Evolutionary conservation across 2,329 filamentous ascomycete genomes (phyloP).

Genomic region (Podosphaera fusca): DNA sequence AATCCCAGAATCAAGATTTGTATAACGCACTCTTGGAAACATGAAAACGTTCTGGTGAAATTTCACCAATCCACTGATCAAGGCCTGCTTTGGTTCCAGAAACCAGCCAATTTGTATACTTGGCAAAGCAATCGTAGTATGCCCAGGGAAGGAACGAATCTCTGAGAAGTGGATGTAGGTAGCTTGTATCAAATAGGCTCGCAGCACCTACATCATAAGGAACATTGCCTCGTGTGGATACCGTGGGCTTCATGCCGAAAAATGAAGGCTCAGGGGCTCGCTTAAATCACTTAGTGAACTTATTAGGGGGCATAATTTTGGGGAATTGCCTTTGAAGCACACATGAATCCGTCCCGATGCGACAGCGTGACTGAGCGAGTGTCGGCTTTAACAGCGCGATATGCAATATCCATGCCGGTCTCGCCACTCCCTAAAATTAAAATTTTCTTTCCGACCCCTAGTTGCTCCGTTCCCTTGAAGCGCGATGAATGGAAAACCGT

Average conservation of each 20-base stretch:
- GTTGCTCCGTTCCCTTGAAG: constrained; percentile 21
- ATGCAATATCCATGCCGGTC: constrained; percentile 23
- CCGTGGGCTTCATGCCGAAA: constrained; percentile 3
- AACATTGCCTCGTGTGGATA: constrained; percentile 12
- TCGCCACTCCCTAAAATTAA: constrained; percentile 23
- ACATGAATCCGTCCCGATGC: constrained; percentile 24
- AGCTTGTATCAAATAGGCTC: constrained; percentile 28
- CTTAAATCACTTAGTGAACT: constrained; percentile 1
- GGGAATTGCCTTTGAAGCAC: constrained; percentile 20
- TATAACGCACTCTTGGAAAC: constrained; percentile 1
- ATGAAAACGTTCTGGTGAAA: constrained; percentile 5
- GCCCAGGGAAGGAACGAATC: constrained; percentile 21
- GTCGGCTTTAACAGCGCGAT: constrained; percentile 22
- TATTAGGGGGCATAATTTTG: neutral
- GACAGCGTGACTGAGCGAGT: constrained; percentile 22
- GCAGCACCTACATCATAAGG: constrained; percentile 24
- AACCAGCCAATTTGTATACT: constrained; percentile 10
- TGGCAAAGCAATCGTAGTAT: constrained; percentile 22
- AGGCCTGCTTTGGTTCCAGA: constrained; percentile 4
- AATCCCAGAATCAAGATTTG: neutral
- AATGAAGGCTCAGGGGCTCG: constrained; percentile 4
- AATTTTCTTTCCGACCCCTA: constrained; percentile 20
- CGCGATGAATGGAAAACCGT: constrained; percentile 21
- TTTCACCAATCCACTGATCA: constrained; percentile 7
- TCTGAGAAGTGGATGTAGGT: constrained; percentile 24